Evolutionary conservation across 176 grass and related monocot genomes (phyloP).

Genomic region (Zoysia japonica): DNA sequence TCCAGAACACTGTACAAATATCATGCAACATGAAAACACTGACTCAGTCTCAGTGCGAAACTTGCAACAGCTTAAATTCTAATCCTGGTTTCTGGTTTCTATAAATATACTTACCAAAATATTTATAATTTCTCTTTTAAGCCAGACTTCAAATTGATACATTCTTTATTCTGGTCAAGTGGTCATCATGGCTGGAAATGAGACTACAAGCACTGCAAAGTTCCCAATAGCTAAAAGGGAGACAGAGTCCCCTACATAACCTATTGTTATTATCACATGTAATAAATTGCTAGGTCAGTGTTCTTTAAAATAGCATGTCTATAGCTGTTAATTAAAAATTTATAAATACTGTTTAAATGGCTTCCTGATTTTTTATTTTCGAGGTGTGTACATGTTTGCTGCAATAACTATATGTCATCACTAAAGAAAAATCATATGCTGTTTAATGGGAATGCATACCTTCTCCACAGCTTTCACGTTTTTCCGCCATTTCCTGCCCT

Average conservation of each 20-base stretch:
- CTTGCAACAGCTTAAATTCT: neutral
- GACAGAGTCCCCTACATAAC: neutral
- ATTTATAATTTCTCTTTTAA: neutral
- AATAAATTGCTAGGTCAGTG: neutral
- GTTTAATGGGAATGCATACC: conserved; percentile 37
- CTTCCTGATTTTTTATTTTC: neutral
- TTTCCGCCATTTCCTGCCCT: conserved; percentile 98
- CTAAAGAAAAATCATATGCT: neutral
- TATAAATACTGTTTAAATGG: neutral
- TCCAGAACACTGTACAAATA: neutral
- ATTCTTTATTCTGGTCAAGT: conserved; percentile 17
- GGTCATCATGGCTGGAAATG: neutral
- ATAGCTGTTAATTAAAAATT: neutral
- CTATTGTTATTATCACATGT: neutral
- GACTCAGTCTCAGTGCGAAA: conserved; percentile 5
- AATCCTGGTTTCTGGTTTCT: neutral
- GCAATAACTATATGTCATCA: neutral
- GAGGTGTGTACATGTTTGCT: neutral
- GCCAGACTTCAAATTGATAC: neutral
- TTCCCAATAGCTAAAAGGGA: neutral
- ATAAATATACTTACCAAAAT: neutral
- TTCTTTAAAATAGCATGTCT: neutral
- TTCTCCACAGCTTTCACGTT: conserved; percentile 93
- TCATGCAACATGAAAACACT: neutral
- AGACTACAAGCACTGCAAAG: neutral